Conservation (phyloP, 805 yeast genomes). For the Sugiyamaella valdiviana region DNA sequence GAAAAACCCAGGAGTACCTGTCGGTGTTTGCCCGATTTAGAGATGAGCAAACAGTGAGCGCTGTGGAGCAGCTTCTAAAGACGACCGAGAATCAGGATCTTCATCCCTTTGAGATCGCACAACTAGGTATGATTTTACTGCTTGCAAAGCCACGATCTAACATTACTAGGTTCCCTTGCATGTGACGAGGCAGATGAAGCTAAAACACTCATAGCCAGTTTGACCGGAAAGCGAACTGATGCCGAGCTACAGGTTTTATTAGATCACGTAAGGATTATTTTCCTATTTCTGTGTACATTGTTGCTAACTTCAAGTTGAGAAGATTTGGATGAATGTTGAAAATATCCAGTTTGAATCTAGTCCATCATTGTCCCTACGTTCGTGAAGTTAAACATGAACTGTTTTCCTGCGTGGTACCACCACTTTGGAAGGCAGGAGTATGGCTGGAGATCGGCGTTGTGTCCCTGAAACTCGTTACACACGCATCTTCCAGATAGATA, state of each 20-base stretch:
- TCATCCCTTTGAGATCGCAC: constrained; percentile 96
- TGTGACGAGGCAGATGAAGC: constrained; percentile 98
- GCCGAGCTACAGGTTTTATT: constrained; percentile 80
- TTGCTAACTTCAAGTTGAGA: constrained; percentile 20
- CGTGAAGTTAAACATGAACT: constrained; percentile 26
- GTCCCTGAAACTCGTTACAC: constrained; percentile 29
- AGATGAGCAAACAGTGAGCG: constrained; percentile 86
- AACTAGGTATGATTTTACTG: constrained; percentile 40
- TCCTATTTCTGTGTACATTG: not conserved
- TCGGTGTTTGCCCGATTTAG: constrained; percentile 83
- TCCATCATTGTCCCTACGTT: constrained; percentile 1
- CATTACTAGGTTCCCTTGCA: constrained; percentile 59
- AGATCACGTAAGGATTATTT: constrained; percentile 61
- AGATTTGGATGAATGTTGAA: constrained; percentile 17
- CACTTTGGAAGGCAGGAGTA: constrained; percentile 34
- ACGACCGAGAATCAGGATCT: constrained; percentile 65
- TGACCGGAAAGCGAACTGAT: constrained; percentile 72
- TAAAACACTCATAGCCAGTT: constrained; percentile 84
- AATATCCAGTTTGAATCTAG: not conserved
- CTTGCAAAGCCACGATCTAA: not conserved
- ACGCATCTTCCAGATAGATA: constrained; percentile 32
- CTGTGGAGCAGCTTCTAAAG: constrained; percentile 80
- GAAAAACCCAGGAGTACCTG: constrained; percentile 84
- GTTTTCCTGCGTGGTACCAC: constrained; percentile 33
- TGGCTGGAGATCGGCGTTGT: constrained; percentile 31